A percentile compares a stretch with the other conserved stretches of the same genome.
Conservation (phyloP, 768 basidiomycete genomes). For the Psilocybe subaeruginosa region DNA sequence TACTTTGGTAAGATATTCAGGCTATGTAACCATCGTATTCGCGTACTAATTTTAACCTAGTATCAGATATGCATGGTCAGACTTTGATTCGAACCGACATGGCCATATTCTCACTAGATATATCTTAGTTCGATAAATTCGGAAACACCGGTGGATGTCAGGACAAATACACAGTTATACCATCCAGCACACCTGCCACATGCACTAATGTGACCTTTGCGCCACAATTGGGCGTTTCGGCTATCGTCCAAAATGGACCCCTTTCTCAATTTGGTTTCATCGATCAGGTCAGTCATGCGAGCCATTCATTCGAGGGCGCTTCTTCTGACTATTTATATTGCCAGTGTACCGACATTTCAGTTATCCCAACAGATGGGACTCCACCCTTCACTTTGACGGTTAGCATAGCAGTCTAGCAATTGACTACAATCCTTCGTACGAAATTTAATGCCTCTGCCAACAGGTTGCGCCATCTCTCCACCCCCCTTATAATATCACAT, state of each 20-base stretch:
- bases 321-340: background rate
- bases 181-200: conserved; percentile 38
- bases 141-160: conserved; percentile 67
- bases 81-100: background rate
- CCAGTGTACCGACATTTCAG: background rate
- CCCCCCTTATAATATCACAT: conserved; percentile 61
- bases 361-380: background rate
- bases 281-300: background rate
- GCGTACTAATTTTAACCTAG: conserved; percentile 26
- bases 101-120: background rate
- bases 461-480: conserved; percentile 64
- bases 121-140: conserved; percentile 51
- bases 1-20: conserved; percentile 43
- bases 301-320: background rate
- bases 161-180: conserved; percentile 56
- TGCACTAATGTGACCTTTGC: conserved; percentile 56
- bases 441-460: conserved; percentile 23
- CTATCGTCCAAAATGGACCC: background rate
- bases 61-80: conserved; percentile 72
- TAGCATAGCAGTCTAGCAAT: background rate
- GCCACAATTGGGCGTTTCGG: conserved; percentile 41
- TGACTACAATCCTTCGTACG: background rate
- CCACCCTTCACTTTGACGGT: background rate
- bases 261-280: background rate
- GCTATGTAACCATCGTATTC: background rate